These are phyloP conservation scores for Litsea cubeba DNA, from an alignment of 164 flowering plant genomes.

Conservation along the genomic window DNA sequence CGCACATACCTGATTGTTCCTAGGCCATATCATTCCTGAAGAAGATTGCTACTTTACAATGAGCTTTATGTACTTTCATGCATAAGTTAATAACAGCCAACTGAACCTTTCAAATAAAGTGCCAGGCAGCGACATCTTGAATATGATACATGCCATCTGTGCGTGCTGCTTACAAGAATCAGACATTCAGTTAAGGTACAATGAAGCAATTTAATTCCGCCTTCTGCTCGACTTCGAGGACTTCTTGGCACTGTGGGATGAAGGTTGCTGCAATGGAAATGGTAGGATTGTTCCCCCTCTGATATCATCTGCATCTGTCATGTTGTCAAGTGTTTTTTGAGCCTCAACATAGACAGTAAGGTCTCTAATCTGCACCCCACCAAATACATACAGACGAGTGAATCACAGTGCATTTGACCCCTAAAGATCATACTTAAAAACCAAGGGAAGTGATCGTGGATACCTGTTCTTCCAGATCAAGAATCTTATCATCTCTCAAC, in stretches of 20 bases:
- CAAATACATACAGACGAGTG: neutral
- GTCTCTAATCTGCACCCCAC: slow-evolving; percentile 67
- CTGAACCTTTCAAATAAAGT: too few species aligned
- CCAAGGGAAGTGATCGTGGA: neutral
- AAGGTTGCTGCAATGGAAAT: slow-evolving; percentile 38
- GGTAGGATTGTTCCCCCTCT: slow-evolving; percentile 74
- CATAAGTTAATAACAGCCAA: too few species aligned
- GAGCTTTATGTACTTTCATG: too few species aligned
- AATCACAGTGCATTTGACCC: neutral
- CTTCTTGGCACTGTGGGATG: slow-evolving; percentile 39
- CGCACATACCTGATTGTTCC: too few species aligned
- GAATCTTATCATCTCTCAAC: slow-evolving; percentile 49
- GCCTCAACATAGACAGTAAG: slow-evolving; percentile 69
- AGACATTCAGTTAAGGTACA: neutral
- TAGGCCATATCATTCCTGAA: too few species aligned
- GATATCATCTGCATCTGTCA: slow-evolving; percentile 54
- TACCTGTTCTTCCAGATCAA: slow-evolving; percentile 92
- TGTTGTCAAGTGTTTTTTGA: slow-evolving; percentile 51
- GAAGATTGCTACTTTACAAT: too few species aligned
- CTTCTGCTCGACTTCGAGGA: slow-evolving; percentile 40
- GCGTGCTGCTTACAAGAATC: neutral
- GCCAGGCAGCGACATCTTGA: too few species aligned
- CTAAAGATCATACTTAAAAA: neutral
- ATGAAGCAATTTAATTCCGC: slow-evolving; percentile 27
- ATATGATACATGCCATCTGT: too few species aligned